Evolutionary conservation across 805 yeast species (phyloP), one percentile per base, ranked within the genome.

Genomic region (Saccharomyces mikatae): DNA sequence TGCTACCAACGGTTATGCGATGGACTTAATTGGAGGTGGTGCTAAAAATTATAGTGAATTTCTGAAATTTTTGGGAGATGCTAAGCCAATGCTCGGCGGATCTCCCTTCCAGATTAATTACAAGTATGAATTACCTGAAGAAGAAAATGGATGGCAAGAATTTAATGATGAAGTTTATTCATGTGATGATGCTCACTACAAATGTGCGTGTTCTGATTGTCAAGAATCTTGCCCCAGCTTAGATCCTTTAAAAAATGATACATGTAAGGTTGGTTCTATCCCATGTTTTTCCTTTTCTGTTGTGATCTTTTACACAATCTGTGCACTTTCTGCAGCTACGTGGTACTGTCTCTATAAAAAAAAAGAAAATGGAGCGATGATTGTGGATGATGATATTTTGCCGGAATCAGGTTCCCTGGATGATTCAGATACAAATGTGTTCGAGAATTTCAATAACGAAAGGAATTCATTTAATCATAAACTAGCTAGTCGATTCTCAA

Each of bases 21-120:
- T 92, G 97, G 98, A 92, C 66, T 76, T 92, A 46, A 84, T 92
- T 46, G 99, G 99, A 6, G 99, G 99, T n/a, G 98, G 98, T 1
- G 97, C 98, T 2, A 78, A 76, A 53, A 80, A 83, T 61, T 87
- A 81, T 68, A 62, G 74, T 31, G 81, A 82, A 53, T 92, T 92
- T 66, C 73, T 92, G 60, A 87, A 90, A 71, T 94, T 92, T 65
- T 71, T 94, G 51, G 98, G 98, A 11, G 98, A 92, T 67, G 95
- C 89, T 62, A 91, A 92, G 68, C 98, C 98, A 0, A 60, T 89
- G 62, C 74, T 92, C 3, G 97, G 98, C 0, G 99, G 99, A 0
- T 89, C 96, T 0, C 97, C 97, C 0, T 89, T 92, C 67, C 98
- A 92, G 68, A 91, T 92, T 57, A 86, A 90, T 66, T 90, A 82